Percentiles rank a stretch among this genome's conserved stretches.
These are phyloP conservation scores for Elongisporangium undulatum DNA, from an alignment of 352 stramenopile genomes.

Conservation along the genomic window DNA sequence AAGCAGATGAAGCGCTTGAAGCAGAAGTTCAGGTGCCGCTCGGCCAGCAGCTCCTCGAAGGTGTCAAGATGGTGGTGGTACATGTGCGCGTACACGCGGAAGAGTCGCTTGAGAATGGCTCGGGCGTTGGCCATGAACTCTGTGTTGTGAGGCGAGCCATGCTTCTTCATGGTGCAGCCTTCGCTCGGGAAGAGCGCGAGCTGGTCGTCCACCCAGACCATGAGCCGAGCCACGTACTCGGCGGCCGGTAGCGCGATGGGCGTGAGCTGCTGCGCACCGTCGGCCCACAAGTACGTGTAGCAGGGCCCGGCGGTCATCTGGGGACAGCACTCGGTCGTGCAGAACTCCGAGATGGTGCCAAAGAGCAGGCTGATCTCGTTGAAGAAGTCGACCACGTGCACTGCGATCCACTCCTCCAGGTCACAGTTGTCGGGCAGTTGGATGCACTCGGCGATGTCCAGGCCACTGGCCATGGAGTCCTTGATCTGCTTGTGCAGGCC, in stretches of 20 bases:
- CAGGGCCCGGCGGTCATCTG: slow-evolving; percentile 73
- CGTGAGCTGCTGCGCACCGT: slow-evolving; percentile 44
- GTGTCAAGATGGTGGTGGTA: slow-evolving; percentile 94
- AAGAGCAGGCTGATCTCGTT: slow-evolving; percentile 92
- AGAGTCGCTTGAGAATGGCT: slow-evolving; percentile 94
- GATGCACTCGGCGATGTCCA: slow-evolving; percentile 60
- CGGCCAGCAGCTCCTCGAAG: slow-evolving; percentile 88
- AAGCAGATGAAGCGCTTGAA: slow-evolving; percentile 98
- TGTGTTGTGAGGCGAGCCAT: slow-evolving; percentile 12
- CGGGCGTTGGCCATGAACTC: slow-evolving; percentile 52
- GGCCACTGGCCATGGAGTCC: slow-evolving; percentile 44
- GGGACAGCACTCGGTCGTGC: slow-evolving; percentile 52
- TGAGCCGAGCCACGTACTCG: slow-evolving; percentile 83
- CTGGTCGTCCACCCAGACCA: slow-evolving; percentile 85
- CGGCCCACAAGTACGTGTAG: slow-evolving; percentile 88
- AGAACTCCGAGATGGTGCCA: slow-evolving; percentile 85
- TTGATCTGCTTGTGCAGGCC: slow-evolving; percentile 72
- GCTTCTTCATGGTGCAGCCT: slow-evolving; percentile 42
- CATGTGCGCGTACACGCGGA: slow-evolving; percentile 96
- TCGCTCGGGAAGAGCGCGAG: slow-evolving; percentile 49
- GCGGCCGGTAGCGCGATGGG: slow-evolving; percentile 56
- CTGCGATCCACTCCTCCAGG: slow-evolving; percentile 64
- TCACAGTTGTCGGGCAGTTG: slow-evolving; percentile 57
- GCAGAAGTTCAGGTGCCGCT: slow-evolving; percentile 94
- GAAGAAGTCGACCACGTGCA: slow-evolving; percentile 90